Percentiles rank a stretch among this genome's conserved stretches.
Conservation (phyloP, 768 basidiomycete genomes). For the Phanerochaete sordida region DNA sequence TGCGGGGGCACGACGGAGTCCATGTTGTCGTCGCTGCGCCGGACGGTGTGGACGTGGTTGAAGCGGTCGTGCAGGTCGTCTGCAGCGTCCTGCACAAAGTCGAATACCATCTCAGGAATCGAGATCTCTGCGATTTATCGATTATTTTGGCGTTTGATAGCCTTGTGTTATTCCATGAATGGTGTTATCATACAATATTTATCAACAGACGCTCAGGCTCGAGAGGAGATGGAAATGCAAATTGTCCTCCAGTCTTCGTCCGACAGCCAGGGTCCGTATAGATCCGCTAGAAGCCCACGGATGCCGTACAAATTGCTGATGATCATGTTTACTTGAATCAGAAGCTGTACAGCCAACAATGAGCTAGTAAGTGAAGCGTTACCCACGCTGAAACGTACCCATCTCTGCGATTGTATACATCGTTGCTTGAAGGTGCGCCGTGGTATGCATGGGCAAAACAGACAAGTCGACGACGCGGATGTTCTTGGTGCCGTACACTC, state of each 20-base stretch:
- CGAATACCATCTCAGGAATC: background rate
- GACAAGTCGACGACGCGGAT: conserved; percentile 45
- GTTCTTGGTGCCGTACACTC: conserved; percentile 38
- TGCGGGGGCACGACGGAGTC: conserved; percentile 49
- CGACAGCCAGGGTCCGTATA: too few relatives aligned
- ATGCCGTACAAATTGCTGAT: background rate
- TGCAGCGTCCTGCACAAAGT: background rate
- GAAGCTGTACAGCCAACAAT: background rate
- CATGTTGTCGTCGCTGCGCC: conserved; percentile 10
- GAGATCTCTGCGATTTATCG: background rate
- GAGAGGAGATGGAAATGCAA: background rate
- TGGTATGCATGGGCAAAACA: conserved; percentile 15
- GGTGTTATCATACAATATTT: background rate
- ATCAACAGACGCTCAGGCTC: background rate
- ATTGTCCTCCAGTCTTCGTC: background rate
- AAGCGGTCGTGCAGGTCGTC: background rate
- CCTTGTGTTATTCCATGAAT: background rate
- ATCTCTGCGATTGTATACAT: background rate
- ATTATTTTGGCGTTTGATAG: background rate
- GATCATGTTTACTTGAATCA: background rate
- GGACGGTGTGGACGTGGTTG: background rate
- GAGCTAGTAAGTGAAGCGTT: too few relatives aligned
- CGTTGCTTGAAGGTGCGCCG: background rate
- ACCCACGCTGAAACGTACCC: background rate
- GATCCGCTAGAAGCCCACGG: too few relatives aligned